Conservation (phyloP, 331 rosid species). For the Cucumis variabilis region DNA sequence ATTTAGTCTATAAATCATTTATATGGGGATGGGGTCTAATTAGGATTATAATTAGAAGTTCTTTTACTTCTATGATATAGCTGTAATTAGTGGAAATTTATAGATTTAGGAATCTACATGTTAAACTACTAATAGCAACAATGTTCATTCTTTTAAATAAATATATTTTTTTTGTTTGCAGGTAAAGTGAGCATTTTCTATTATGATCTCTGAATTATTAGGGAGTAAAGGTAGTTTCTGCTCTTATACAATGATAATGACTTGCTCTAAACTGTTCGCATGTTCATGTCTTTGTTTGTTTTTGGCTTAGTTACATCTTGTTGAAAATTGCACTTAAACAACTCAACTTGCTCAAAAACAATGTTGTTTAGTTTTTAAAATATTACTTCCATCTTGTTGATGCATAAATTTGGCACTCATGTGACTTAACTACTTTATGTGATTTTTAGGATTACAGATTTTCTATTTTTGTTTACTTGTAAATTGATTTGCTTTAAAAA, state of each 20-base stretch:
- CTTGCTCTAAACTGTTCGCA: slow-evolving; percentile 31
- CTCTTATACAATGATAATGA: slow-evolving; percentile 77
- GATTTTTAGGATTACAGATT: no score
- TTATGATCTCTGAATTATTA: slow-evolving; percentile 99
- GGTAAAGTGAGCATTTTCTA: slow-evolving; percentile 98
- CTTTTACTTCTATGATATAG: slow-evolving; percentile 3
- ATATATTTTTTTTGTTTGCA: slow-evolving; percentile 92
- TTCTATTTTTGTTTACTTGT: no score
- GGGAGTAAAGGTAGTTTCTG: slow-evolving; percentile 99
- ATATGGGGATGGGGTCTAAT: slow-evolving; percentile 4
- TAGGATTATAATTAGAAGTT: slow-evolving; percentile 21
- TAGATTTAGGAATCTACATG: slow-evolving; percentile 58
- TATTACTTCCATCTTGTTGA: no score
- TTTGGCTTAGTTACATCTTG: no score
- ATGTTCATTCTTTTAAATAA: slow-evolving; percentile 97
- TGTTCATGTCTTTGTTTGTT: no score
- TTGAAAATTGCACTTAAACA: no score
- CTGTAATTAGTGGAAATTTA: slow-evolving; percentile 42
- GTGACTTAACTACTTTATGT: no score
- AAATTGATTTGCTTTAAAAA: no score
- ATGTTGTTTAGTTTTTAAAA: no score
- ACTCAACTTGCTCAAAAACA: no score
- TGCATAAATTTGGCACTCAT: no score
- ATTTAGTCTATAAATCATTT: neutral
- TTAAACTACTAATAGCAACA: slow-evolving; percentile 76